These are phyloP conservation scores for Solanum ahanhuiri DNA, from an alignment of 257 asterid genomes.

Conservation along the genomic window DNA sequence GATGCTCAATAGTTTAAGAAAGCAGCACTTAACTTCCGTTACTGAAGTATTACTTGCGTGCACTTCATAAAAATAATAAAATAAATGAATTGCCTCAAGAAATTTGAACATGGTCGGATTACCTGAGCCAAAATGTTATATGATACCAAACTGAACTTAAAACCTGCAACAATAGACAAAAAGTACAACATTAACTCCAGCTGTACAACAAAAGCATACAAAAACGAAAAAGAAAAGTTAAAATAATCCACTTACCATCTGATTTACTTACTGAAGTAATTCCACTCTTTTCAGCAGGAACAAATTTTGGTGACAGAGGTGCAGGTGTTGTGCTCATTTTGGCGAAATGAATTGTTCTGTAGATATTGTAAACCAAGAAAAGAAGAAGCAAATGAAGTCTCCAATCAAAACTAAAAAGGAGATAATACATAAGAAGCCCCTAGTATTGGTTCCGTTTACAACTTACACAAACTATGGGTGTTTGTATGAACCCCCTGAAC, in stretches of 20 bases:
- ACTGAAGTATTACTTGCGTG: background rate
- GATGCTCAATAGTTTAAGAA: background rate
- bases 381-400: background rate
- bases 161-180: constrained; percentile 35
- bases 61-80: background rate
- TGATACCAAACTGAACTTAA: constrained; percentile 68
- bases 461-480: background rate
- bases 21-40: background rate
- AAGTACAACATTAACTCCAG: background rate
- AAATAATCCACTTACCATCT: constrained; percentile 31
- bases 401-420: background rate
- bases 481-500: background rate
- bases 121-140: constrained; percentile 95
- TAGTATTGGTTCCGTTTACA: background rate
- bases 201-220: background rate
- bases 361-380: constrained; percentile 1
- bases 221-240: background rate
- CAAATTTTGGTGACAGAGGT: constrained; percentile 54
- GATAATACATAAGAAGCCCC: background rate
- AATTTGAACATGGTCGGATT: background rate
- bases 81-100: background rate
- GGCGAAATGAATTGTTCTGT: constrained; percentile 40
- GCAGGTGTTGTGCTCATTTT: constrained; percentile 48
- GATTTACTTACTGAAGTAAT: constrained; percentile 42
- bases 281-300: constrained; percentile 65